Conservation (phyloP, 805 yeast species). For the Ogataea zsoltii region DNA sequence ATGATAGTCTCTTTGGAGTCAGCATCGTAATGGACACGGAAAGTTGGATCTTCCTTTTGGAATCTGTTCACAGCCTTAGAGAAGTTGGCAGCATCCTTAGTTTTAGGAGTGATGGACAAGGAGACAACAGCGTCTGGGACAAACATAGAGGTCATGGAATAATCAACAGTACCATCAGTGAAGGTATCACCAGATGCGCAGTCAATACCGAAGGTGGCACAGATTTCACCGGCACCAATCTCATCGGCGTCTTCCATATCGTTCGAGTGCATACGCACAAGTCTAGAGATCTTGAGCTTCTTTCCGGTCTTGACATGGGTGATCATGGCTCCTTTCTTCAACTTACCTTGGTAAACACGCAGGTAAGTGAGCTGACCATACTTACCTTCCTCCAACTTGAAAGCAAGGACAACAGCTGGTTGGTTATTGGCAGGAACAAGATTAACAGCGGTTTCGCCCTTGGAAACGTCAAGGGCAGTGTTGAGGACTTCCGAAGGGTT, state of each 20-base stretch:
- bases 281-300: conserved; percentile 86
- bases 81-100: conserved; percentile 84
- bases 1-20: conserved; percentile 94
- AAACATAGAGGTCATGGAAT: conserved; percentile 96
- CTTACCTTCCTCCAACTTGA: conserved; percentile 97
- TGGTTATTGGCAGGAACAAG: conserved; percentile 69
- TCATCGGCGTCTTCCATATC: conserved; percentile 98
- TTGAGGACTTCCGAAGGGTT: conserved; percentile 92
- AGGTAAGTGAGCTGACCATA: conserved; percentile 97
- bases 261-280: conserved; percentile 97
- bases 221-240: conserved; percentile 96
- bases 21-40: conserved; percentile 84
- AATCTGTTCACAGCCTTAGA: conserved; percentile 96
- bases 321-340: conserved; percentile 88
- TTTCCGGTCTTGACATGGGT: conserved; percentile 90
- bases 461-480: conserved; percentile 76
- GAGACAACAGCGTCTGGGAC: conserved; percentile 99
- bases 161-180: conserved; percentile 75
- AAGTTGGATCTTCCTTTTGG: conserved; percentile 99
- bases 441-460: conserved; percentile 67
- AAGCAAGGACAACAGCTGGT: conserved; percentile 96
- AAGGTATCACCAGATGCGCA: conserved; percentile 99
- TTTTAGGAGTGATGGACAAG: conserved; percentile 81
- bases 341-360: conserved; percentile 94
- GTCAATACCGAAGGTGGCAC: conserved; percentile 99